These are phyloP conservation scores for Backusella westeae DNA, from an alignment of 192 early-diverging fungal genomes.

Conservation along the genomic window DNA sequence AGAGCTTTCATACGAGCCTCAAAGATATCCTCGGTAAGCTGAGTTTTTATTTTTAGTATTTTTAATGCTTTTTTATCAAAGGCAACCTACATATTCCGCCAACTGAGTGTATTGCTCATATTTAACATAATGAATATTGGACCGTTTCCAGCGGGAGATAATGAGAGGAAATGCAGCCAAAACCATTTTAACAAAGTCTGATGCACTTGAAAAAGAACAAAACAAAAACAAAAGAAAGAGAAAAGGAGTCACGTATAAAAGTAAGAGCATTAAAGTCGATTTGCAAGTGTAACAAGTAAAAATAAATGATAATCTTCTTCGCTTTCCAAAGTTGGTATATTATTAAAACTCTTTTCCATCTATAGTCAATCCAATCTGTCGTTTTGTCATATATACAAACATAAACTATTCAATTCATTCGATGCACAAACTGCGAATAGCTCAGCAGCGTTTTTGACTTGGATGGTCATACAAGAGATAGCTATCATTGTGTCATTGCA, in stretches of 20 bases:
- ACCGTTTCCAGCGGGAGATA: background rate
- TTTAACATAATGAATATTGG: background rate
- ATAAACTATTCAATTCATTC: background rate
- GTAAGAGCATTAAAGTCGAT: background rate
- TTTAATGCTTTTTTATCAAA: background rate
- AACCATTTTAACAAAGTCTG: background rate
- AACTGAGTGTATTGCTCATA: constrained; percentile 1
- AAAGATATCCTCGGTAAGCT: constrained; percentile 12
- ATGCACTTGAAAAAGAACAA: background rate
- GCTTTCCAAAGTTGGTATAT: background rate
- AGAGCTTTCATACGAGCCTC: constrained; percentile 7
- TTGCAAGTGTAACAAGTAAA: background rate
- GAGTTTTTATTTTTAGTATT: background rate
- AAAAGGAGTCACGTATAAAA: background rate
- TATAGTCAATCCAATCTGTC: background rate
- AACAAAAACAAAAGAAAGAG: background rate
- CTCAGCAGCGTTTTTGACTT: background rate
- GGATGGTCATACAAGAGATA: background rate
- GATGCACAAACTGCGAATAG: background rate
- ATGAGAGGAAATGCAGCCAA: constrained; percentile 14
- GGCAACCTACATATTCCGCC: background rate
- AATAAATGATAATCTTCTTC: background rate
- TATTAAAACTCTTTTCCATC: background rate
- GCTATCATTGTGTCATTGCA: background rate
- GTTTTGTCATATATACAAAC: background rate